phyloP scores from a whole-genome alignment of 305 asterid species.

The Euphrasia arctica region DNA sequence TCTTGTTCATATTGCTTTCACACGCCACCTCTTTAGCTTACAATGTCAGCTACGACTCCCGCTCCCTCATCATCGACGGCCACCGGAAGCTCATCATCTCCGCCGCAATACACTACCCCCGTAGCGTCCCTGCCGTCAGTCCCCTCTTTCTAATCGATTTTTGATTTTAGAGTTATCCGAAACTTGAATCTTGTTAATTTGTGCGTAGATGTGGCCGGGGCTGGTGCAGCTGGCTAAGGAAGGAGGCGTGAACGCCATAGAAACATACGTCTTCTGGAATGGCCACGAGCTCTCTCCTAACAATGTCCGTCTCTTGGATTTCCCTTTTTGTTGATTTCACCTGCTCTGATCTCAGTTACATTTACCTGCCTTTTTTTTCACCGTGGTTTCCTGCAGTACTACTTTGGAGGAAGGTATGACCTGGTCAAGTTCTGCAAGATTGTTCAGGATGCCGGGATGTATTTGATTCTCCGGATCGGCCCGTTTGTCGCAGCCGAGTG shows the following conservation, averaged over 20 bases:
- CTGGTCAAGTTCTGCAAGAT: conserved; percentile 80
- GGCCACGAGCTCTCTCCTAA: conserved; percentile 86
- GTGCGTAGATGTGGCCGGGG: conserved; percentile 84
- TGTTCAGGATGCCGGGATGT: conserved; percentile 73
- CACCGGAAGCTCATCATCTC: conserved; percentile 78
- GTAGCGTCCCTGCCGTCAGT: conserved; percentile 88
- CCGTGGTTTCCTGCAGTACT: conserved; percentile 43
- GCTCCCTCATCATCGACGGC: conserved; percentile 89
- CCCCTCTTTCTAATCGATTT: not conserved
- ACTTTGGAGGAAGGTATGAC: conserved; percentile 92
- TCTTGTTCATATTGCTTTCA: conserved; percentile 17
- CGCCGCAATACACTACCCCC: conserved; percentile 91
- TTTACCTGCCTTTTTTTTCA: not conserved
- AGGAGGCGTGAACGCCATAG: conserved; percentile 83
- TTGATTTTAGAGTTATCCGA: not conserved
- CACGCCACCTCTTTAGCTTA: conserved; percentile 32
- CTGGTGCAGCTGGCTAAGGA: conserved; percentile 76
- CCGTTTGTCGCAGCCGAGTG: conserved; percentile 96
- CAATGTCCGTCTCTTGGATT: conserved; percentile 41
- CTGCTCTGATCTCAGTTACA: not conserved
- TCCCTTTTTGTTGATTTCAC: not conserved
- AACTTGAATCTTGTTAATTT: conserved; percentile 1
- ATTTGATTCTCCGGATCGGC: conserved; percentile 81
- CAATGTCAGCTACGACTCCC: conserved; percentile 72
- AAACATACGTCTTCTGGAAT: conserved; percentile 92